Evolutionary conservation across 805 yeast species (phyloP).

Genomic region (Ogataea corticis): DNA sequence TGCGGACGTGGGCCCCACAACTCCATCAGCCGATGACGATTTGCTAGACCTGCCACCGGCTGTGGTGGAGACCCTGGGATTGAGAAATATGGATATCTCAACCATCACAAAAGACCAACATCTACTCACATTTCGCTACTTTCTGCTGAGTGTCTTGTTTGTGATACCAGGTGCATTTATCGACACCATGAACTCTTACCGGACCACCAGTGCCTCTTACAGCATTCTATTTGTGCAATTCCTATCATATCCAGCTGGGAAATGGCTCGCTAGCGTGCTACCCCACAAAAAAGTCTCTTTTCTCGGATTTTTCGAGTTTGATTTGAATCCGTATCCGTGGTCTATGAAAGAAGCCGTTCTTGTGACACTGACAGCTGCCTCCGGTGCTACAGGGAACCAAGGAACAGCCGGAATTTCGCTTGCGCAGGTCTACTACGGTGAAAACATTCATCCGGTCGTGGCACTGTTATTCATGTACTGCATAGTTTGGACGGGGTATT

Average conservation of each 20-base stretch:
- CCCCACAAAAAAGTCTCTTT: slow-evolving; percentile 35
- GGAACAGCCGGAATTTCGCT: slow-evolving; percentile 50
- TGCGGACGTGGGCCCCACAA: not conserved
- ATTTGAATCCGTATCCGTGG: slow-evolving; percentile 57
- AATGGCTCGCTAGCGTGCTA: slow-evolving; percentile 42
- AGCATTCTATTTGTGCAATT: slow-evolving; percentile 54
- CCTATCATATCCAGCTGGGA: slow-evolving; percentile 47
- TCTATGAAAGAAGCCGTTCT: slow-evolving; percentile 53
- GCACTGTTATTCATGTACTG: slow-evolving; percentile 51
- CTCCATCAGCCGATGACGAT: slow-evolving; percentile 20
- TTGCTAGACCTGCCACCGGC: slow-evolving; percentile 32
- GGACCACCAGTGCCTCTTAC: slow-evolving; percentile 44
- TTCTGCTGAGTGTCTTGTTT: slow-evolving; percentile 36
- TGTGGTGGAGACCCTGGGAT: slow-evolving; percentile 35
- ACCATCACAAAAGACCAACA: slow-evolving; percentile 20
- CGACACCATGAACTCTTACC: slow-evolving; percentile 38
- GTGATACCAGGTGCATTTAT: slow-evolving; percentile 43
- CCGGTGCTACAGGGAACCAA: slow-evolving; percentile 53
- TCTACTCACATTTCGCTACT: slow-evolving; percentile 38
- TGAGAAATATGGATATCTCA: slow-evolving; percentile 17
- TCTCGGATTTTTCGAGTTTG: slow-evolving; percentile 28
- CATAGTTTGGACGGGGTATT: slow-evolving; percentile 53
- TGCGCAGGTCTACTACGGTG: slow-evolving; percentile 45
- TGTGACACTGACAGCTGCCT: slow-evolving; percentile 51
- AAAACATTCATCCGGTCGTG: slow-evolving; percentile 36